Evolutionary conservation across 495 filamentous ascomycete genomes (phyloP), one percentile per base, ranked within the genome.

Genomic region (Aspergillus olivimuriae): DNA sequence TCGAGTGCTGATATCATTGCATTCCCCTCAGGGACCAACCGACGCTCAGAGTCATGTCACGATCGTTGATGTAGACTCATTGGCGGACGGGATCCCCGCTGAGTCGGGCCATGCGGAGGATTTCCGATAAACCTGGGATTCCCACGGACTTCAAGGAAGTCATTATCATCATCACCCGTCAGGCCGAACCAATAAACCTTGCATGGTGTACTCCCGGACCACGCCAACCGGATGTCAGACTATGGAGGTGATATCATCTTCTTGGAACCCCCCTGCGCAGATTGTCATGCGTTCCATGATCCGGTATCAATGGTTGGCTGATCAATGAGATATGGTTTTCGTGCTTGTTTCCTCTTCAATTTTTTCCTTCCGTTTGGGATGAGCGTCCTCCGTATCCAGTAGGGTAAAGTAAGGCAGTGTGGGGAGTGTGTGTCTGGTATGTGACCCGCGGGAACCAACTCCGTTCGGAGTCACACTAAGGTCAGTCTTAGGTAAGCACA

Each of bases 271-370:
- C 43, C 48, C 48, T 50, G 41, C 47, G 44, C 41, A 8, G 36
- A 43, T 41, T 43, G 38, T 33, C 43, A 36, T 43, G 48, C 48
- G 39, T 39, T 43, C 39, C 43, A 43, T 46, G 43, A 39, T n/a
- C 43, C 33, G 18, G 18, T 12, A 21, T 34, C 38, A 43, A 46
- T 39, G 8, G 19, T 39, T 22, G 19, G 20, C 11, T 28, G 24
- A 28, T 28, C 5, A 6, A 28, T 11, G 24, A 11, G 11, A 28
- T 28, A 28, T 11, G 24, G 11, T 28, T 28, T 28, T 28, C 24
- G 5, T 5, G 6, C 24, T 6, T 28, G 24, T 11, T 28, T 28
- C 24, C 11, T 28, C 24, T 28, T 11, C 6, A 28, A 28, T 5
- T 28, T 6, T 28, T 11, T 28, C 24, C 24, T 28, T 11, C n/a